A percentile compares a stretch with the other conserved stretches of the same genome.
These are phyloP conservation scores for Saprolegnia parasitica DNA, from an alignment of 352 stramenopile species.

Conservation along the genomic window DNA sequence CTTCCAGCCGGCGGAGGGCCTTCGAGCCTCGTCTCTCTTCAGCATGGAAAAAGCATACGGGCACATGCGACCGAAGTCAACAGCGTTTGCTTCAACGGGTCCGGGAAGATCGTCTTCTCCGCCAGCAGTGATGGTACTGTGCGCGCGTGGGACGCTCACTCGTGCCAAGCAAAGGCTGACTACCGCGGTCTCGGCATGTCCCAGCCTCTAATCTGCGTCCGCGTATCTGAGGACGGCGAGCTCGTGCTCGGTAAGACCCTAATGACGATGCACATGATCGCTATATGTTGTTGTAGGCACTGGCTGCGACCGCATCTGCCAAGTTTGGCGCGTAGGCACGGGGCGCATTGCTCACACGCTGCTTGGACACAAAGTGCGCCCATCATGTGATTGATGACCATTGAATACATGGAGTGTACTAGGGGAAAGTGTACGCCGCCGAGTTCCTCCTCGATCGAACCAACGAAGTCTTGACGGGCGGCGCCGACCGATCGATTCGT, in stretches of 20 bases:
- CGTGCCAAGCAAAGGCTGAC: conserved; percentile 52
- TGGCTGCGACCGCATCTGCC: conserved; percentile 78
- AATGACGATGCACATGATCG: not conserved
- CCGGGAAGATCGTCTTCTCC: conserved; percentile 75
- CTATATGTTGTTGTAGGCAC: conserved; percentile 35
- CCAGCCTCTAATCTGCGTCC: conserved; percentile 77
- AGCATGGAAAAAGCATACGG: conserved; percentile 52
- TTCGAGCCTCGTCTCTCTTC: conserved; percentile 6
- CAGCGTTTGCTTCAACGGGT: conserved; percentile 79
- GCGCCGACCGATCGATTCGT: conserved; percentile 64
- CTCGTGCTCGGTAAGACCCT: conserved; percentile 47
- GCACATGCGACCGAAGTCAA: conserved; percentile 81
- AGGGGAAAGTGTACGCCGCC: conserved; percentile 69
- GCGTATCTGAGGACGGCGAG: conserved; percentile 67
- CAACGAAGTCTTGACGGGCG: conserved; percentile 71
- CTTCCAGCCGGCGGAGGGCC: not conserved
- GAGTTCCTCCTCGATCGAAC: conserved; percentile 59
- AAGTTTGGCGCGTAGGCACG: conserved; percentile 77
- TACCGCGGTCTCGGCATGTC: conserved; percentile 72
- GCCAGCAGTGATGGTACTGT: conserved; percentile 79
- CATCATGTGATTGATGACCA: not conserved
- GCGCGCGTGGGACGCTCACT: conserved; percentile 62
- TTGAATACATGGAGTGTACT: not conserved
- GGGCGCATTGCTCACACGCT: conserved; percentile 78
- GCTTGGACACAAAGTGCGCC: conserved; percentile 58